Conservation (phyloP, 2,329 filamentous ascomycete genomes). For the Beauveria pseudobassiana region DNA sequence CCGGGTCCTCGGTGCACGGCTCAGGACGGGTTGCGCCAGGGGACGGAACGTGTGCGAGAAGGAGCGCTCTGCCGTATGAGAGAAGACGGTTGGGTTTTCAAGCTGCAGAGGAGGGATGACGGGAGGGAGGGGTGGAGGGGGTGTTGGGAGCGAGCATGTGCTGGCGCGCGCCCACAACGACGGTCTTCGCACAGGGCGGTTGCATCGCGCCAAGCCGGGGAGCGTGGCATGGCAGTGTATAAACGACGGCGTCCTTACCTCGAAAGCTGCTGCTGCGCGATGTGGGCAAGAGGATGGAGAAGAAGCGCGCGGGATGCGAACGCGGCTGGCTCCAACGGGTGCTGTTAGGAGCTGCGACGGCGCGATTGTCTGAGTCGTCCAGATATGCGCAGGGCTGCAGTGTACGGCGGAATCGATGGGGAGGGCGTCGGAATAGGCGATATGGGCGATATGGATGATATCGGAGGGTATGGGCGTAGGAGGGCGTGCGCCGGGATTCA, state of each 20-base stretch:
- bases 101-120: not conserved
- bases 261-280: not conserved
- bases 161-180: not conserved
- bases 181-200: not conserved
- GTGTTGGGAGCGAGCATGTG: constrained; percentile 8
- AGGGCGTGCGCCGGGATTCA: constrained; percentile 1
- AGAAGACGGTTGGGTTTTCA: constrained; percentile 4
- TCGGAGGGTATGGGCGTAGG: no score
- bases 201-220: not conserved
- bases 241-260: not conserved
- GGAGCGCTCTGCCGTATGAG: not conserved
- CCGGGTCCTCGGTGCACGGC: not conserved
- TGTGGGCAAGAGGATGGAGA: not conserved
- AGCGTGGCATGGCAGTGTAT: not conserved
- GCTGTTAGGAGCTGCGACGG: not conserved
- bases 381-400: constrained; percentile 2
- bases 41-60: not conserved
- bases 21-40: not conserved
- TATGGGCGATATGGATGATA: not conserved
- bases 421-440: constrained; percentile 3
- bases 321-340: not conserved
- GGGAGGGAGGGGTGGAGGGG: constrained; percentile 7
- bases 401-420: not conserved
- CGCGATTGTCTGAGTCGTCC: not conserved
- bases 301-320: not conserved